Evolutionary conservation across 805 yeast species (phyloP).

Genomic region (Candida maris): DNA sequence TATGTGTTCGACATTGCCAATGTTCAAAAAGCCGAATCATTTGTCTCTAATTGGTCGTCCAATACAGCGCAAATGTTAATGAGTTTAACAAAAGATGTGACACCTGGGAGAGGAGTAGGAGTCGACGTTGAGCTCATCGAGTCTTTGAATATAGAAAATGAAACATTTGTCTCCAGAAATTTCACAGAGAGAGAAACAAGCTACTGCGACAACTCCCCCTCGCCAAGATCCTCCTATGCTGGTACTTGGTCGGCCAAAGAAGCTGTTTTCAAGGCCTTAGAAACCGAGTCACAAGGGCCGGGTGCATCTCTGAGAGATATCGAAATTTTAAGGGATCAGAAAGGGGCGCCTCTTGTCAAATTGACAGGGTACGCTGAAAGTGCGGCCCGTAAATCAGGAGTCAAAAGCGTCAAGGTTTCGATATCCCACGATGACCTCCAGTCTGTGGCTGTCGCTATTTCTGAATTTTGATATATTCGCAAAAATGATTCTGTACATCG

Average conservation of each 20-base stretch:
- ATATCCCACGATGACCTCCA: constrained; percentile 97
- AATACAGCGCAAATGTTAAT: constrained; percentile 64
- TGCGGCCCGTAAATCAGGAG: constrained; percentile 70
- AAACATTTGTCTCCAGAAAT: constrained; percentile 87
- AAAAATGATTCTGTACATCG: constrained; percentile 2
- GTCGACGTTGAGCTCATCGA: constrained; percentile 92
- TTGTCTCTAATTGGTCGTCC: constrained; percentile 45
- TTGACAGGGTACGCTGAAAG: constrained; percentile 72
- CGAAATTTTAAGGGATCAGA: constrained; percentile 70
- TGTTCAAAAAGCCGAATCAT: constrained; percentile 44
- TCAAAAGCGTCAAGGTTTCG: constrained; percentile 73
- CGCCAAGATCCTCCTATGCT: constrained; percentile 85
- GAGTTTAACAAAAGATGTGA: constrained; percentile 45
- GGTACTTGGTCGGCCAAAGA: constrained; percentile 99
- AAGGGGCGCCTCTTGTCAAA: constrained; percentile 79
- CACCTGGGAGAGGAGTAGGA: constrained; percentile 72
- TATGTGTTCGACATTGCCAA: constrained; percentile 47
- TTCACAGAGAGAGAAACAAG: constrained; percentile 77
- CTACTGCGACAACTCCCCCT: constrained; percentile 72
- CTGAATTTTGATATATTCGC: constrained; percentile 38
- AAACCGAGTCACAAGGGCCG: constrained; percentile 86
- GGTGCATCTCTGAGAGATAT: constrained; percentile 93
- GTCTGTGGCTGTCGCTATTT: constrained; percentile 94
- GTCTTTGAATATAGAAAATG: constrained; percentile 80
- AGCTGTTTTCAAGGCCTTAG: constrained; percentile 95